phyloP scores from a whole-genome alignment of 129 eudicot genomes.

The Sambucus nigra region DNA sequence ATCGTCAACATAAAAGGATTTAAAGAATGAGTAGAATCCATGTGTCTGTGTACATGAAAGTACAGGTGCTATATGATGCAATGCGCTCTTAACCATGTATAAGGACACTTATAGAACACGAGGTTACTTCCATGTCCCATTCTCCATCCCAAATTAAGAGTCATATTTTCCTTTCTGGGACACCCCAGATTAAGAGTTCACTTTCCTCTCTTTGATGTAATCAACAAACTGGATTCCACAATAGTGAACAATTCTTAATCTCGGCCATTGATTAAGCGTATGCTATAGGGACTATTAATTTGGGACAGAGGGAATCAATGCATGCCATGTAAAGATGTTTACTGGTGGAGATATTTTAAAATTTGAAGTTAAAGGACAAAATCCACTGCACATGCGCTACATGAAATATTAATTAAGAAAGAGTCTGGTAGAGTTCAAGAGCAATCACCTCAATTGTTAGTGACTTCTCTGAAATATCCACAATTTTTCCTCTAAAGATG shows the following conservation, averaged over 20 bases:
- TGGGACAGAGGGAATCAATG: too few relatives aligned
- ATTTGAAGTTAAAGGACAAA: constrained; percentile 11
- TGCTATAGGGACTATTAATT: too few relatives aligned
- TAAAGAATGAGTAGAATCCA: background rate
- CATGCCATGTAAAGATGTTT: too few relatives aligned
- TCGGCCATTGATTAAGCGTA: too few relatives aligned
- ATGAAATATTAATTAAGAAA: background rate
- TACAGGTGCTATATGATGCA: constrained; percentile 1
- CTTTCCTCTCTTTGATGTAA: background rate
- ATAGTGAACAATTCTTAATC: background rate
- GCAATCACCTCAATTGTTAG: constrained; percentile 71
- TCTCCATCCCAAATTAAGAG: too few relatives aligned
- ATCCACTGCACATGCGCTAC: constrained; percentile 9
- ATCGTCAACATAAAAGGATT: constrained; percentile 12
- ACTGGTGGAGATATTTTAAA: too few relatives aligned
- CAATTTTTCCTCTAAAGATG: constrained; percentile 77
- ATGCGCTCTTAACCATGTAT: background rate
- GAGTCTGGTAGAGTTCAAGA: background rate
- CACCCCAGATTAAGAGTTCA: too few relatives aligned
- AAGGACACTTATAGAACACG: too few relatives aligned
- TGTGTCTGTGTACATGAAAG: background rate
- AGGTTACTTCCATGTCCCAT: too few relatives aligned
- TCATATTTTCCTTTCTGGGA: too few relatives aligned
- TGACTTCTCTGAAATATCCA: constrained; percentile 77
- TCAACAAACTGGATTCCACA: background rate